These are phyloP conservation scores for Thraustotheca clavata DNA, from an alignment of 352 stramenopile genomes.

Conservation along the genomic window DNA sequence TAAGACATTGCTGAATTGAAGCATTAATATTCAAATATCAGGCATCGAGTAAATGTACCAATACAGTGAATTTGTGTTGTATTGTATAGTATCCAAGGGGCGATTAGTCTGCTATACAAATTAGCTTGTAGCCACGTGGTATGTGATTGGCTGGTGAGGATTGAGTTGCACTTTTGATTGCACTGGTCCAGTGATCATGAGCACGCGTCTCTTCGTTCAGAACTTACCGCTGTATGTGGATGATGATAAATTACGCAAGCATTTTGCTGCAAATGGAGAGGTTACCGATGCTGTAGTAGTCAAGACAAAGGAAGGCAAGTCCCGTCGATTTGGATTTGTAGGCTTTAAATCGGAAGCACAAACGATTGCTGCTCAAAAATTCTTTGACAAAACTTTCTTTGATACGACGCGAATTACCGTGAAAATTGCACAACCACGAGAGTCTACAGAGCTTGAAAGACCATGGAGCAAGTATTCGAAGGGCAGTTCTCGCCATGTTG, in stretches of 20 bases:
- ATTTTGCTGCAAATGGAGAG: conserved; percentile 66
- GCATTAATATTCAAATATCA: too few species aligned
- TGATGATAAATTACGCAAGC: conserved; percentile 55
- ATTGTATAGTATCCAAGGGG: too few species aligned
- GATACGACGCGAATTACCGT: conserved; percentile 84
- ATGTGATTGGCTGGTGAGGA: conserved; percentile 6
- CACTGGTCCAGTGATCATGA: conserved; percentile 12
- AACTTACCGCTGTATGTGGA: conserved; percentile 76
- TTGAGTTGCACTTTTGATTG: not conserved
- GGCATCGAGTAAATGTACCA: too few species aligned
- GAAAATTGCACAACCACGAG: conserved; percentile 56
- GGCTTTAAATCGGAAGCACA: conserved; percentile 66
- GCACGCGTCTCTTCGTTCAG: conserved; percentile 70
- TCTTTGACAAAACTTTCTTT: conserved; percentile 86
- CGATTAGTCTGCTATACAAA: too few species aligned
- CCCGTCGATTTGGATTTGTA: conserved; percentile 75
- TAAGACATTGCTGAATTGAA: too few species aligned
- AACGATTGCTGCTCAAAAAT: conserved; percentile 42
- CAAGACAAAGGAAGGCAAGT: conserved; percentile 82
- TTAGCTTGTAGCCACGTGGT: too few species aligned
- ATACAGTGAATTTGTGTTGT: too few species aligned
- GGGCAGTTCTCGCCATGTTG: conserved; percentile 66
- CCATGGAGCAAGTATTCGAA: conserved; percentile 87
- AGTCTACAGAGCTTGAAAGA: conserved; percentile 50
- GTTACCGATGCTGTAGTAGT: conserved; percentile 87